Evolutionary conservation across 164 flowering plant species (phyloP).

Genomic region (Buxus sempervirens): DNA sequence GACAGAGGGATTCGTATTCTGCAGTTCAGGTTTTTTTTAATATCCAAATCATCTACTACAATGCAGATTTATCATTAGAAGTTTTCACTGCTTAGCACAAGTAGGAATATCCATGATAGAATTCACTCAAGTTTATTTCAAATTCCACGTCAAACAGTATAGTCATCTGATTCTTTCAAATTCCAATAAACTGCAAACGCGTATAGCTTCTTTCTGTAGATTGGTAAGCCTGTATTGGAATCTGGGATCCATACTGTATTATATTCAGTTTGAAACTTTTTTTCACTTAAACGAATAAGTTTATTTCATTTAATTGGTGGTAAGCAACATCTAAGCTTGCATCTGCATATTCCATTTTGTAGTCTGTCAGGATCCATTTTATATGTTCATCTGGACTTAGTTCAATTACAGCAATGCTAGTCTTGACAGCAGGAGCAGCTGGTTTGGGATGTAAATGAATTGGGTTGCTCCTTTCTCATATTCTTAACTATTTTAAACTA

Average conservation of each 20-base stretch:
- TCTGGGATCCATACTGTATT: neutral
- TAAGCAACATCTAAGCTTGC: conserved; percentile 84
- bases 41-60: neutral
- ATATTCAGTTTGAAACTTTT: neutral
- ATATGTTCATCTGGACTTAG: conserved; percentile 88
- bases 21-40: neutral
- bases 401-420: conserved; percentile 85
- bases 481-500: neutral
- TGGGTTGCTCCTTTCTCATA: neutral
- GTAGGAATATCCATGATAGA: no score
- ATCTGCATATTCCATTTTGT: conserved; percentile 76
- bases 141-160: no score
- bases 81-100: neutral
- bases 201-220: no score
- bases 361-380: conserved; percentile 73
- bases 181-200: no score
- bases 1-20: neutral
- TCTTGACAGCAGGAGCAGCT: conserved; percentile 80
- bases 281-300: neutral
- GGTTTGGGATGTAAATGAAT: conserved; percentile 58
- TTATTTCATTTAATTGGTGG: neutral
- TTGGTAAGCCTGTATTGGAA: neutral
- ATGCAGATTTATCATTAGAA: neutral
- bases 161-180: no score
- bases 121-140: no score